phyloP scores from a whole-genome alignment of 768 basidiomycete species.

The Tubosaeta sp. region DNA sequence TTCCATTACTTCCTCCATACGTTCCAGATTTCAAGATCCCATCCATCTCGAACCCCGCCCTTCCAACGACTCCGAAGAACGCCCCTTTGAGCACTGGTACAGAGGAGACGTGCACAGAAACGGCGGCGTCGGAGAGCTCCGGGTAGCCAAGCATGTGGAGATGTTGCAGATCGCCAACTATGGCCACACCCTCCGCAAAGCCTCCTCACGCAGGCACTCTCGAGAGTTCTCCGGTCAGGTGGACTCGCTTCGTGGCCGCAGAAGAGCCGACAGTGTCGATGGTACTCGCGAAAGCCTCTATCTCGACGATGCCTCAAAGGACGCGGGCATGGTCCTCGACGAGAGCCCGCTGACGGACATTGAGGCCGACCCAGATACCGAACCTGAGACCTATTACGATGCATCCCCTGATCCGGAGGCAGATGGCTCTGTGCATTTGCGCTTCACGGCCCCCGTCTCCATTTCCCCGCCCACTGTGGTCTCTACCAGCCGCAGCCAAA shows the following conservation, averaged over 20 bases:
- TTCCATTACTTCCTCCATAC: slow-evolving; percentile 43
- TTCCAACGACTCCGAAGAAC: slow-evolving; percentile 75
- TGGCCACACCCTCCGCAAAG: slow-evolving; percentile 54
- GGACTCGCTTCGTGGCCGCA: slow-evolving; percentile 37
- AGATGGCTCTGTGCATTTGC: slow-evolving; percentile 17
- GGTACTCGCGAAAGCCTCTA: slow-evolving; percentile 60
- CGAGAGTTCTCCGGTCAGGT: slow-evolving; percentile 20
- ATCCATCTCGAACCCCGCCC: slow-evolving; percentile 38
- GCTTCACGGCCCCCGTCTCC: slow-evolving; percentile 17
- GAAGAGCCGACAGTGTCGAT: slow-evolving; percentile 65
- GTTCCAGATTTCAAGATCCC: slow-evolving; percentile 33
- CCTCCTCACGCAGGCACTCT: slow-evolving; percentile 20
- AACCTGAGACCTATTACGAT: slow-evolving; percentile 40
- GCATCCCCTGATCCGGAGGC: slow-evolving; percentile 22
- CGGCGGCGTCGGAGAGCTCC: slow-evolving; percentile 82
- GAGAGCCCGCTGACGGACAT: slow-evolving; percentile 74
- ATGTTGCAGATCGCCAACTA: slow-evolving; percentile 89
- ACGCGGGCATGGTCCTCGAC: slow-evolving; percentile 59
- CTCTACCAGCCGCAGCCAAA: slow-evolving; percentile 37
- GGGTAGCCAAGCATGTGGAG: slow-evolving; percentile 69
- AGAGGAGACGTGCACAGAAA: slow-evolving; percentile 82
- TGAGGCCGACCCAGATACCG: slow-evolving; percentile 47
- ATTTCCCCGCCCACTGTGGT: slow-evolving; percentile 15
- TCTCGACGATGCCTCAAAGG: slow-evolving; percentile 55
- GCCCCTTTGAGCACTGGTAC: slow-evolving; percentile 88